Evolutionary conservation across 805 yeast species (phyloP).

Genomic region (Lachancea waltii): DNA sequence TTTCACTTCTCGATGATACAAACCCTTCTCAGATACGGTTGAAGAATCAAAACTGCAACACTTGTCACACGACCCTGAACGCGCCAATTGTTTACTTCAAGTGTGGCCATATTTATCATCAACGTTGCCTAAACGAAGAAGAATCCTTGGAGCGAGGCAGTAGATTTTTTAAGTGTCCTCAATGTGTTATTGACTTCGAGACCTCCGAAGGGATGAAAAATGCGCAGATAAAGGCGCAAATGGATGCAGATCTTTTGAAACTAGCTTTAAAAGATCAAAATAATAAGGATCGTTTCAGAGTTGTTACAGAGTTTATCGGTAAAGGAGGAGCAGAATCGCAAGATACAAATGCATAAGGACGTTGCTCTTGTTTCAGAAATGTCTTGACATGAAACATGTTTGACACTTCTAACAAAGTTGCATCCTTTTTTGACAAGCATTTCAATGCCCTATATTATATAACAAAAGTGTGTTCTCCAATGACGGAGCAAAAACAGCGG

Average conservation of each 20-base stretch:
- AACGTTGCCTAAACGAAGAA: constrained; percentile 60
- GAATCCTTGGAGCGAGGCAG: constrained; percentile 16
- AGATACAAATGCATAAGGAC: not conserved
- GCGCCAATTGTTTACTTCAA: constrained; percentile 77
- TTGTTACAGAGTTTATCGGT: constrained; percentile 76
- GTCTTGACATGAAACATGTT: constrained; percentile 11
- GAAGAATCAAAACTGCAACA: constrained; percentile 57
- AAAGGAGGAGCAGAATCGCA: constrained; percentile 70
- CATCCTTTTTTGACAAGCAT: too few relatives aligned
- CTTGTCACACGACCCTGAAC: constrained; percentile 61
- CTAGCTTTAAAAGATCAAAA: constrained; percentile 45
- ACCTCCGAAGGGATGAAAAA: constrained; percentile 51
- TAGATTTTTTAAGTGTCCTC: constrained; percentile 53
- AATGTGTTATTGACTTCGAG: constrained; percentile 66
- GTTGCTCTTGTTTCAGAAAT: constrained; percentile 3
- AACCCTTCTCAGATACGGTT: constrained; percentile 38
- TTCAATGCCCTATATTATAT: not conserved
- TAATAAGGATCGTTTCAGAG: constrained; percentile 58
- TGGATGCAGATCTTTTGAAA: constrained; percentile 57
- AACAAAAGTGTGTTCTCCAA: not conserved
- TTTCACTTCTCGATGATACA: constrained; percentile 36
- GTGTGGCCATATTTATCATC: constrained; percentile 84
- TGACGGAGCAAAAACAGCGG: not conserved
- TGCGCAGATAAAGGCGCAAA: constrained; percentile 56
- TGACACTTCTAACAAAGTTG: constrained; percentile 10